Conservation (phyloP, 108 stramenopile species). For the Nitzschia putrida region DNA sequence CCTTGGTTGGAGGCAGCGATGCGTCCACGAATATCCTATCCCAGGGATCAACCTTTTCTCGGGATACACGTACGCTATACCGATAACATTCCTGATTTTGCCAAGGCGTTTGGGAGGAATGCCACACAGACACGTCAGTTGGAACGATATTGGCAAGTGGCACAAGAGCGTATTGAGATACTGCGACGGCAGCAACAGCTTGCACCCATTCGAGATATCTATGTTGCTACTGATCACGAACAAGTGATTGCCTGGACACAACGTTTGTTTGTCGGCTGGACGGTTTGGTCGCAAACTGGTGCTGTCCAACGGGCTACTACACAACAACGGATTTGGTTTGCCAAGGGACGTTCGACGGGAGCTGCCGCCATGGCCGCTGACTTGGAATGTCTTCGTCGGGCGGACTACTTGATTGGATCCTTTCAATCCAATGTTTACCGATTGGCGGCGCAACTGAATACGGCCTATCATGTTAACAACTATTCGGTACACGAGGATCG, state of each 20-base stretch:
- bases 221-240: slow-evolving; percentile 22
- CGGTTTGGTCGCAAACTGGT: slow-evolving; percentile 2
- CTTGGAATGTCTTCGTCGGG: slow-evolving; percentile 21
- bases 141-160: slow-evolving; percentile 8
- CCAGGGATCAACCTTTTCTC: slow-evolving; percentile 4
- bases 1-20: slow-evolving; percentile 4
- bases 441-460: slow-evolving; percentile 28
- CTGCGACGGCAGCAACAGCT: neutral
- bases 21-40: neutral
- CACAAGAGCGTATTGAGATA: neutral
- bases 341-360: neutral
- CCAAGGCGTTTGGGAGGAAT: slow-evolving; percentile 23
- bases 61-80: slow-evolving; percentile 26
- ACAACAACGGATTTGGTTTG: slow-evolving; percentile 25
- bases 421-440: slow-evolving; percentile 38
- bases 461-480: slow-evolving; percentile 1
- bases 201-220: slow-evolving; percentile 5
- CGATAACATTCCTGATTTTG: slow-evolving; percentile 22
- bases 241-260: slow-evolving; percentile 9
- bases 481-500: slow-evolving; percentile 10
- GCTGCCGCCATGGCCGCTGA: slow-evolving; percentile 22
- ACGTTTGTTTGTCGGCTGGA: slow-evolving; percentile 20
- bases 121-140: slow-evolving; percentile 19
- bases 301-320: slow-evolving; percentile 7
- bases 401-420: slow-evolving; percentile 32